Conservation (phyloP, 2,329 filamentous ascomycete species). For the Cladosporium sp. region DNA sequence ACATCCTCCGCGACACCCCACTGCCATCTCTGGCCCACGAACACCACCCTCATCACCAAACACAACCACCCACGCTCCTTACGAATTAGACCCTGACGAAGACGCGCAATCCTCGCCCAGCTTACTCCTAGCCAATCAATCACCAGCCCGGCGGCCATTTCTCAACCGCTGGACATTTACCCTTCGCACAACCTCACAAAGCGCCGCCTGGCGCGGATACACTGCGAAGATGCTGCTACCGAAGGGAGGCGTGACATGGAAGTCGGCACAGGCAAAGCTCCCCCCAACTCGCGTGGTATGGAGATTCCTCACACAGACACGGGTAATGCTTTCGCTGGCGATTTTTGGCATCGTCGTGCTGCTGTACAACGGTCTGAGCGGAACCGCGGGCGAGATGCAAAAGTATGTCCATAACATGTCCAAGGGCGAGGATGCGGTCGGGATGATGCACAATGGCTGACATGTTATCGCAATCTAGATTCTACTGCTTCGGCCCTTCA, state of each 20-base stretch:
- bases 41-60: background rate
- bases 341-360: constrained; percentile 72
- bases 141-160: background rate
- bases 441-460: constrained; percentile 3
- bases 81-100: background rate
- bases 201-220: constrained; percentile 19
- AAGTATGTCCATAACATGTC: constrained; percentile 58
- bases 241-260: constrained; percentile 90
- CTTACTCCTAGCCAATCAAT: constrained; percentile 10
- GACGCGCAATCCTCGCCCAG: constrained; percentile 5
- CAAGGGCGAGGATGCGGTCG: background rate
- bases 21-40: constrained; percentile 3
- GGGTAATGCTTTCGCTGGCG: constrained; percentile 74
- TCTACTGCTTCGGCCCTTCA: constrained; percentile 93
- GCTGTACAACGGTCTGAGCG: constrained; percentile 84
- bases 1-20: constrained; percentile 2
- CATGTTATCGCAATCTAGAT: constrained; percentile 57
- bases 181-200: constrained; percentile 13
- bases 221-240: constrained; percentile 73
- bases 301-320: constrained; percentile 70
- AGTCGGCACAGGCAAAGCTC: constrained; percentile 77
- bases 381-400: constrained; percentile 83
- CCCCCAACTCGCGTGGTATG: constrained; percentile 70
- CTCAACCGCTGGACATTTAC: background rate
- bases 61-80: constrained; percentile 18